Conservation (phyloP, 1,284 basidiomycete species). For the Melampsora americana region DNA sequence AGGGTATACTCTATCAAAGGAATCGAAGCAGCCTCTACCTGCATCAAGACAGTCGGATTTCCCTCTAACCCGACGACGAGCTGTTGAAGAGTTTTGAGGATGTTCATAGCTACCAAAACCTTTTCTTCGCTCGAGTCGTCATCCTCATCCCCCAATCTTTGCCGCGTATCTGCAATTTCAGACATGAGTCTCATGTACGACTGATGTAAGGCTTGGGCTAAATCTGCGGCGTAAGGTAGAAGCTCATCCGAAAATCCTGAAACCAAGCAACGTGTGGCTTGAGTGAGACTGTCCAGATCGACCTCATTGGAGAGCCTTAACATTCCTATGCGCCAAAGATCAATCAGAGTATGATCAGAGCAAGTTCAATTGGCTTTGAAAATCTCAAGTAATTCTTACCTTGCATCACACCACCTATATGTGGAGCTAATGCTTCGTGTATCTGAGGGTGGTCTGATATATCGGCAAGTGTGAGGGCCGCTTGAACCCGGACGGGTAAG, state of each 20-base stretch:
- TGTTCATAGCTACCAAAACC: constrained; percentile 76
- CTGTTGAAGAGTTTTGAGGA: constrained; percentile 59
- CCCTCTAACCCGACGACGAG: constrained; percentile 67
- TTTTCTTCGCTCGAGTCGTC: constrained; percentile 70
- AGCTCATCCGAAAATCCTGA: constrained; percentile 78
- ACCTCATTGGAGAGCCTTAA: constrained; percentile 83
- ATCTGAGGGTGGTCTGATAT: constrained; percentile 72
- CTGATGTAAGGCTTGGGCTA: constrained; percentile 72
- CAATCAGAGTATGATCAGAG: neutral
- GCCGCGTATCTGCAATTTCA: constrained; percentile 61
- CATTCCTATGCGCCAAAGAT: constrained; percentile 60
- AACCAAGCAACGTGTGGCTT: constrained; percentile 78
- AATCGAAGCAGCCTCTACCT: constrained; percentile 76
- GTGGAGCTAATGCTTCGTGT: constrained; percentile 67
- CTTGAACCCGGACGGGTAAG: constrained; percentile 79
- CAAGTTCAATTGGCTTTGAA: constrained; percentile 3
- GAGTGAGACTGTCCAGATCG: constrained; percentile 77
- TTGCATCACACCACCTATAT: constrained; percentile 81
- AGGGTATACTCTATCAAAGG: constrained; percentile 75
- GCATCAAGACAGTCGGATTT: constrained; percentile 69
- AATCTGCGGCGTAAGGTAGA: constrained; percentile 76
- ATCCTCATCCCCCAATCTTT: constrained; percentile 49
- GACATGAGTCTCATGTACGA: constrained; percentile 74
- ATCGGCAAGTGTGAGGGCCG: constrained; percentile 73
- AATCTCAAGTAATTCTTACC: constrained; percentile 57